A percentile compares a stretch with the other conserved stretches of the same genome.
Evolutionary conservation across 805 yeast genomes (phyloP).

Genomic region (Sugiyamaella marilandica): DNA sequence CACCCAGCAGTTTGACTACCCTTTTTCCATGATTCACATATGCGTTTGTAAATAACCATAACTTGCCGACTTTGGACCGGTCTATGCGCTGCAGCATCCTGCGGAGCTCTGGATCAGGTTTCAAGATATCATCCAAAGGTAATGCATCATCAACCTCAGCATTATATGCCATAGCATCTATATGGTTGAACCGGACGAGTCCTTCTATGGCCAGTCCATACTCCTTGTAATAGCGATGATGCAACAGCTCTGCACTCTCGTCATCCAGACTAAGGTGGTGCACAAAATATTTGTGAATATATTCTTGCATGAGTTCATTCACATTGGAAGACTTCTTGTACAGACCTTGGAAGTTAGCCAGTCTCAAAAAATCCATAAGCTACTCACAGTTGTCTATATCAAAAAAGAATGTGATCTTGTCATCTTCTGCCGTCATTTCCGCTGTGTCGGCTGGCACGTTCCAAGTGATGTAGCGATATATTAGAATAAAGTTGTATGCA

Average conservation of each 20-base stretch:
- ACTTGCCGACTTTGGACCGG: conserved; percentile 54
- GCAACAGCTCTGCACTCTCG: conserved; percentile 69
- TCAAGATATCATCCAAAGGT: conserved; percentile 73
- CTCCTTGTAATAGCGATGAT: conserved; percentile 69
- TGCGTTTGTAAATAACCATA: conserved; percentile 95
- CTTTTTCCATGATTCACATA: conserved; percentile 85
- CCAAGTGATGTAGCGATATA: no score
- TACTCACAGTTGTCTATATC: conserved; percentile 82
- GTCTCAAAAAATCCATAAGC: neutral
- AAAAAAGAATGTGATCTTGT: conserved; percentile 55
- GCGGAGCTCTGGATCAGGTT: conserved; percentile 43
- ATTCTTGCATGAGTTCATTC: conserved; percentile 82
- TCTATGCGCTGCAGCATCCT: conserved; percentile 33
- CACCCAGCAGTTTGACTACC: conserved; percentile 71
- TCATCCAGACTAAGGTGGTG: conserved; percentile 55
- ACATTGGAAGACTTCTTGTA: conserved; percentile 70
- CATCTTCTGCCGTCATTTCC: conserved; percentile 15
- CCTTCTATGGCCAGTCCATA: conserved; percentile 96
- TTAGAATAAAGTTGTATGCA: no score
- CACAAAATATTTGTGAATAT: conserved; percentile 77
- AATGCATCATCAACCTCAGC: conserved; percentile 85
- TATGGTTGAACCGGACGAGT: conserved; percentile 54
- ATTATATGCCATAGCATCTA: conserved; percentile 87
- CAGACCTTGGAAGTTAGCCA: conserved; percentile 33
- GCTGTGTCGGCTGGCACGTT: no score